phyloP scores from a whole-genome alignment of 2,329 filamentous ascomycete species.

The Mycosphaerella sp. region DNA sequence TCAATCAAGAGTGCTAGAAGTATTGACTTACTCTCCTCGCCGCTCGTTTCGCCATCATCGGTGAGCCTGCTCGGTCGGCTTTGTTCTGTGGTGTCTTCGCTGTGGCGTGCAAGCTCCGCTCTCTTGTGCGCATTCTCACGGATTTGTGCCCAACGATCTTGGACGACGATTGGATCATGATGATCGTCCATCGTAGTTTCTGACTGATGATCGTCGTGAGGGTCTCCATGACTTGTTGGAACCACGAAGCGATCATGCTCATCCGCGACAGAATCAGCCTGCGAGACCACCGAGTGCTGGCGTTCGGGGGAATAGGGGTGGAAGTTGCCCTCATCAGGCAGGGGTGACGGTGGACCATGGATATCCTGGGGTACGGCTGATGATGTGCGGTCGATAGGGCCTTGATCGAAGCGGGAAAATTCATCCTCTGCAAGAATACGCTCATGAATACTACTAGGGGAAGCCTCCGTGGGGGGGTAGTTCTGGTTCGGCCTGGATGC shows the following conservation, averaged over 20 bases:
- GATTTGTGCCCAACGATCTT: conserved; percentile 93
- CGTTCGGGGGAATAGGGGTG: conserved; percentile 16
- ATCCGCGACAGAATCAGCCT: conserved; percentile 15
- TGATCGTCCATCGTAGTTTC: conserved; percentile 39
- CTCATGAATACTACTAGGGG: conserved; percentile 56
- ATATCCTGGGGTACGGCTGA: conserved; percentile 61
- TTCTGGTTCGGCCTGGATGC: conserved; percentile 38
- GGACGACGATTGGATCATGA: conserved; percentile 37
- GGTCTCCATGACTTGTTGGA: conserved; percentile 9
- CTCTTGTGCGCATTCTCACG: conserved; percentile 87
- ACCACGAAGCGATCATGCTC: conserved; percentile 13
- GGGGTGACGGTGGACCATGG: conserved; percentile 18
- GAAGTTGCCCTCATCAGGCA: conserved; percentile 21
- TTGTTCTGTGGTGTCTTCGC: conserved; percentile 50
- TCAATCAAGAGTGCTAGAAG: background rate
- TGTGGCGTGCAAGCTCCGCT: conserved; percentile 41
- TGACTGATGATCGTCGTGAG: conserved; percentile 26
- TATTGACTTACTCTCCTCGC: conserved; percentile 77
- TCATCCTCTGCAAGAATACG: conserved; percentile 55
- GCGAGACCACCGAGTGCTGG: conserved; percentile 15
- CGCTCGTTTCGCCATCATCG: conserved; percentile 85
- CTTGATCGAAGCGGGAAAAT: conserved; percentile 74
- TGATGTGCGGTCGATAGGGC: conserved; percentile 78
- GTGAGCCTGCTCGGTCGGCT: conserved; percentile 50
- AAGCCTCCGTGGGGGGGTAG: conserved; percentile 47